These are phyloP conservation scores for Leccinum holopus DNA, from an alignment of 1,284 basidiomycete genomes.

Conservation along the genomic window DNA sequence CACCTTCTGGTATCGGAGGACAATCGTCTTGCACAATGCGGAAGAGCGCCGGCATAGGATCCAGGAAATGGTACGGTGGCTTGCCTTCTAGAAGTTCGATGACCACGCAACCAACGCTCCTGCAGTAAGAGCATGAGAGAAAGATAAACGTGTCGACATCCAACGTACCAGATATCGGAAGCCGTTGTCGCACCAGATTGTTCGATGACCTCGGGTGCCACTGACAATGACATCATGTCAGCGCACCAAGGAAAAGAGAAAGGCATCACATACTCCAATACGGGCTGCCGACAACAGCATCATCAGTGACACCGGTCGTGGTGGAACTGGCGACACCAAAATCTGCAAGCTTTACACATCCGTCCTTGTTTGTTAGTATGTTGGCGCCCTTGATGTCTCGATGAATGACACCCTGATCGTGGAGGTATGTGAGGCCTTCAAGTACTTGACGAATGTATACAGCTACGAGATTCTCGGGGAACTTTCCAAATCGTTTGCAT, in stretches of 20 bases:
- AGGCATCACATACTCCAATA: constrained; percentile 81
- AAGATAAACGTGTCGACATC: neutral
- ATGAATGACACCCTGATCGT: constrained; percentile 97
- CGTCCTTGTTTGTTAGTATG: constrained; percentile 97
- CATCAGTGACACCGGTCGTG: constrained; percentile 72
- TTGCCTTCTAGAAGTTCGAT: constrained; percentile 96
- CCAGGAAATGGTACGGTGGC: constrained; percentile 93
- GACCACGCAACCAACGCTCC: constrained; percentile 94
- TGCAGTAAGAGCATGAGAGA: constrained; percentile 30
- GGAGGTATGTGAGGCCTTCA: constrained; percentile 90
- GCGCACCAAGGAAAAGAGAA: constrained; percentile 17
- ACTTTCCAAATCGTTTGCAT: constrained; percentile 96
- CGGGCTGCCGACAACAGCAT: constrained; percentile 92
- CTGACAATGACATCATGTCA: constrained; percentile 38
- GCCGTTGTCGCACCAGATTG: constrained; percentile 96
- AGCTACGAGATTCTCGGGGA: constrained; percentile 93
- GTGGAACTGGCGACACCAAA: constrained; percentile 87
- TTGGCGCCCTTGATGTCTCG: constrained; percentile 99
- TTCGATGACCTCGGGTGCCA: constrained; percentile 98
- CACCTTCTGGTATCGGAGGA: constrained; percentile 93
- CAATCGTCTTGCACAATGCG: constrained; percentile 97
- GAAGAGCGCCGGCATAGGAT: constrained; percentile 98
- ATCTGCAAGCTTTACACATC: constrained; percentile 93
- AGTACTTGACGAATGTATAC: constrained; percentile 96
- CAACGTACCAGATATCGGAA: constrained; percentile 87